Evolutionary conservation across 148 eudicot species (phyloP), one percentile per base, ranked within the genome.

Genomic region (Vaccinium macrocarpon): DNA sequence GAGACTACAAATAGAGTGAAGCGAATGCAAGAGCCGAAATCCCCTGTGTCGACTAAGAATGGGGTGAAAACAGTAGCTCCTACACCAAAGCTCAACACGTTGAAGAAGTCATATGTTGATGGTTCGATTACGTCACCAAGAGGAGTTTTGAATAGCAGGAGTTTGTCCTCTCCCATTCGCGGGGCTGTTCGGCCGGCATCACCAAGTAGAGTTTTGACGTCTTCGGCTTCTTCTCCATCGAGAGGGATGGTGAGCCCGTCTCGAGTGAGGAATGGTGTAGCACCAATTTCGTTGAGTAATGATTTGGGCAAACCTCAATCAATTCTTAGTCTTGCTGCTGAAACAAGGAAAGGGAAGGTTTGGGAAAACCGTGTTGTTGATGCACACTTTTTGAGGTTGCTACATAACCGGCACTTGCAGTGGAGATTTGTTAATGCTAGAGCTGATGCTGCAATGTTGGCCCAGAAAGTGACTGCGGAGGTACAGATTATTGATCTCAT

Each of bases 361-460:
- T 94, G 95, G 18, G 97, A 91, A 86, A 94, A 82, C 71, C 87
- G 90, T 76, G 83, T 93, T 82, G 87, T 84, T 82, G 94, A 96
- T 90, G 96, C 94, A 27, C 97, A 94, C 86, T 87, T 88, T 32
- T 86, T 94, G 76, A 89, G 94, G 86, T 79, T 96, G 82, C 78
- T 94, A 32, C 84, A 94, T 86, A 94, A 94, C 84, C 90, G 93
- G 80, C 91, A 90, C 13, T 87, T 96, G 89, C 99, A 96, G 84
- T 96, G 98, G 99, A 89, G 97, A 71, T 92, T 91, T 88, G 92
- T 88, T 19, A 96, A 94, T 91, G 98, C 97, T 5, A 92, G 90
- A 90, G 90, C 89, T 5, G 94, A 91, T 83, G 86, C 90, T 85
- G 88, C 94, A 49, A 82, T 91, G 86, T 84, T 81, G 77, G 78